Base-by-base conservation (phyloP, 352 stramenopile genomes). In the Phytophthora rubi region DNA sequence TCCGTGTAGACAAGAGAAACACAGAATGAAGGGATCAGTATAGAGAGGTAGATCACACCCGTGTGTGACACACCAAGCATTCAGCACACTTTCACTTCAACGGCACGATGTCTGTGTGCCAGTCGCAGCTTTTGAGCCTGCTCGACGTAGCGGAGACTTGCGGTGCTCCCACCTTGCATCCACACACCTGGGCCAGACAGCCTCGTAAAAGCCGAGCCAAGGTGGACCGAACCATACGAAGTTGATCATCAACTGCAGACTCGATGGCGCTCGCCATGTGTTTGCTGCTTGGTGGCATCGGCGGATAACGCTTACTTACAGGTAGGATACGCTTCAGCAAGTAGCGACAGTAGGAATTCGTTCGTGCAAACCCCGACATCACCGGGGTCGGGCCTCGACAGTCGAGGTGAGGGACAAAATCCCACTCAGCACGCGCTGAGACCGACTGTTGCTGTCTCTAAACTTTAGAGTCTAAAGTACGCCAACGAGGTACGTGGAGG, bases 61-160 rank as follows among this genome's bases (percentile, higher is more conserved):
- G 48, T 74, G 65, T 72, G 53, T 59, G 53, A 73, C 48, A 73
- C 66, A 73, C 18, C 51, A 72, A 66, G 9, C 35, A 68, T 68
- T 68, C 65, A 68, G 65, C 61, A 62, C 32, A 37, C 32, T 37
- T 10, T 37, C 48, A 30, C 23, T 28, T 70, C 55, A 59, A 70
- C 54, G 30, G 45, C 23, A 70, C 63, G 63, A 70, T 42, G 35
- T 59, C 30, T 30, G 12, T 58, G 52, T 32, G 54, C 47, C 45
- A 68, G 61, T 51, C 12, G 39, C 61, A 47, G 59, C 26, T 21
- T 51, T 51, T 58, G 33, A 56, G 28, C 54, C 39, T n/a, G 60
- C 39, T 39, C 58, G 42, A 62, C 44, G 59, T 54, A 61, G 28
- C 62, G 62, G 62, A 70, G 62, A 64, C 62, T 49, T 59, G 56